These are phyloP conservation scores for Saccharomycopsis fermentans DNA, from an alignment of 805 yeast species.

Conservation along the genomic window DNA sequence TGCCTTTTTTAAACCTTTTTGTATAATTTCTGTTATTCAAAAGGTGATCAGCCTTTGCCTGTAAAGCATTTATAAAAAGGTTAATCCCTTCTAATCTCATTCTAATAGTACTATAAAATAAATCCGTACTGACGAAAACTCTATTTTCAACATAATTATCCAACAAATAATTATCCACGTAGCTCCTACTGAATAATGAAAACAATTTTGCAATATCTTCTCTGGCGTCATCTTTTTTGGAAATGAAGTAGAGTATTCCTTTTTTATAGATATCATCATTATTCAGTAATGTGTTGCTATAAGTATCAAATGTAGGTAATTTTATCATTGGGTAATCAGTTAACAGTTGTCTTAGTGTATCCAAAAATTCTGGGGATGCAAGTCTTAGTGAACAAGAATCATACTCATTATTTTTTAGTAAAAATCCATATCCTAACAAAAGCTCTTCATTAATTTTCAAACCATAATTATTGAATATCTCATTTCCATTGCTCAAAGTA, in stretches of 20 bases:
- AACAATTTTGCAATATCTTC: slow-evolving; percentile 25
- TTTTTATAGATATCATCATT: slow-evolving; percentile 3
- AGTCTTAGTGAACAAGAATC: slow-evolving; percentile 57
- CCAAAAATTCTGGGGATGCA: slow-evolving; percentile 28
- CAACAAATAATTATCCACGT: slow-evolving; percentile 26
- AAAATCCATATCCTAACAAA: slow-evolving; percentile 75
- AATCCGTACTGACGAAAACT: slow-evolving; percentile 33
- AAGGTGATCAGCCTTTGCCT: not conserved
- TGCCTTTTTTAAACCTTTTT: slow-evolving; percentile 37
- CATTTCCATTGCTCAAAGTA: slow-evolving; percentile 27
- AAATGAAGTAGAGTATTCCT: slow-evolving; percentile 15
- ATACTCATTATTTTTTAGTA: slow-evolving; percentile 42
- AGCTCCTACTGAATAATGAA: slow-evolving; percentile 29
- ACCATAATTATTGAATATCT: slow-evolving; percentile 77
- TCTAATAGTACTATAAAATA: slow-evolving; percentile 33
- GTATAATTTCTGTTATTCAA: not conserved
- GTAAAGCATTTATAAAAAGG: slow-evolving; percentile 28
- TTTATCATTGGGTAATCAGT: slow-evolving; percentile 23
- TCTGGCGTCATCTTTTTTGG: slow-evolving; percentile 6
- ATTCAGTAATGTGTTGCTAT: slow-evolving; percentile 18
- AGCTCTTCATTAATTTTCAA: slow-evolving; percentile 81
- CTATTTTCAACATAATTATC: slow-evolving; percentile 29
- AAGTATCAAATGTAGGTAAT: slow-evolving; percentile 17
- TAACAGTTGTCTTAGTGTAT: slow-evolving; percentile 22
- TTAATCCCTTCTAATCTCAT: slow-evolving; percentile 51